Percentiles rank a stretch among this genome's conserved stretches.
Evolutionary conservation across 1,139 yeast genomes (phyloP).

Genomic region (Citeromyces siamensis): DNA sequence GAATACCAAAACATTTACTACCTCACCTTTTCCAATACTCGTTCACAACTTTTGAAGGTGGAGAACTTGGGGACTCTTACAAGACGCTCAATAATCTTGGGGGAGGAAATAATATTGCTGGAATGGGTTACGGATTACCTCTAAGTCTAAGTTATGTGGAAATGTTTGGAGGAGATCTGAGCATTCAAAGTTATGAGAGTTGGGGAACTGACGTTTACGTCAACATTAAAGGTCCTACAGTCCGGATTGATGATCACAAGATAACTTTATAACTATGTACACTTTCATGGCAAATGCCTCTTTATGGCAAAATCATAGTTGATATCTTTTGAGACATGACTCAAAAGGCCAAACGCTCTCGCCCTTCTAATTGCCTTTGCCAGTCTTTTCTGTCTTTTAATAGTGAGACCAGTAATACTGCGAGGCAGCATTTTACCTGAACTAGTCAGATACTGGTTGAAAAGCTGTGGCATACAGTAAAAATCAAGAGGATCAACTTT

Average conservation of each 20-base stretch:
- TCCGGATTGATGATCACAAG: slow-evolving; percentile 3
- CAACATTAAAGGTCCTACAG: slow-evolving; percentile 29
- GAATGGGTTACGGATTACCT: slow-evolving; percentile 95
- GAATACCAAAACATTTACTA: slow-evolving; percentile 58
- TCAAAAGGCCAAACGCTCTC: slow-evolving; percentile 53
- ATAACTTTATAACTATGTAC: slow-evolving; percentile 1
- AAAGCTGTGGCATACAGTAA: slow-evolving; percentile 52
- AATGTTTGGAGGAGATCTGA: slow-evolving; percentile 64
- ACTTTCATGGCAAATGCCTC: slow-evolving; percentile 3
- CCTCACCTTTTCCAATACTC: slow-evolving; percentile 73
- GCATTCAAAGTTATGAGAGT: slow-evolving; percentile 71
- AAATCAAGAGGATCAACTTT: slow-evolving; percentile 55
- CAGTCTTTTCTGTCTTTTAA: slow-evolving; percentile 49
- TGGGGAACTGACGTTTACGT: slow-evolving; percentile 77
- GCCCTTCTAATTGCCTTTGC: slow-evolving; percentile 61
- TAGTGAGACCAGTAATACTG: slow-evolving; percentile 52
- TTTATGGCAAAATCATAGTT: slow-evolving; percentile 5
- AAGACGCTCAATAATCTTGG: slow-evolving; percentile 60
- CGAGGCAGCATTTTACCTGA: slow-evolving; percentile 62
- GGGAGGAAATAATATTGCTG: slow-evolving; percentile 61
- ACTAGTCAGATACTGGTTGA: slow-evolving; percentile 43
- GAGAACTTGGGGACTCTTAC: slow-evolving; percentile 42
- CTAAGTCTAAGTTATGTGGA: slow-evolving; percentile 64
- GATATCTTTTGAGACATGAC: slow-evolving; percentile 47
- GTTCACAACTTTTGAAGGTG: slow-evolving; percentile 60